Conservation (phyloP, 2,329 filamentous ascomycete species). For the Acephala macrosclerotiorum region DNA sequence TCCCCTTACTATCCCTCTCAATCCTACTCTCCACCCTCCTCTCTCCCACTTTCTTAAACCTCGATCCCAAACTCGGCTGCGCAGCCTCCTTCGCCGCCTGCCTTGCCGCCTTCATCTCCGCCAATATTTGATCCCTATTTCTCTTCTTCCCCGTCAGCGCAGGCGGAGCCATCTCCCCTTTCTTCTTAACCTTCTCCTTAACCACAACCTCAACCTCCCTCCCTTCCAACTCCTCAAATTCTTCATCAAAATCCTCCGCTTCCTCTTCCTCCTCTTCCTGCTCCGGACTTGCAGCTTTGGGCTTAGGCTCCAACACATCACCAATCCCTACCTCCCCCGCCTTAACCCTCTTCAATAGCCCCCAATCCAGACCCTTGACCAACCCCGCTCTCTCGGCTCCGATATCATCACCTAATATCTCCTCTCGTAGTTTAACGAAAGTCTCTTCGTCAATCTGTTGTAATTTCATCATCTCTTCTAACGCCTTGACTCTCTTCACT, state of each 20-base stretch:
- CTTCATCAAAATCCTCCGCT: conserved; percentile 66
- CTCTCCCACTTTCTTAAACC: conserved; percentile 70
- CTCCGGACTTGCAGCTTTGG: conserved; percentile 36
- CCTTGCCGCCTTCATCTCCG: conserved; percentile 69
- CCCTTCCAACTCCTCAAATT: conserved; percentile 65
- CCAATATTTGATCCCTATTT: conserved; percentile 71
- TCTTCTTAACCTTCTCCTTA: conserved; percentile 59
- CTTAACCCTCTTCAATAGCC: conserved; percentile 73
- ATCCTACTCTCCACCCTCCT: conserved; percentile 63
- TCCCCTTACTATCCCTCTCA: conserved; percentile 65
- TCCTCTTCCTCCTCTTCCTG: conserved; percentile 43
- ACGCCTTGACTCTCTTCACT: conserved; percentile 73
- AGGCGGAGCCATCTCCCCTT: conserved; percentile 65
- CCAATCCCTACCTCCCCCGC: conserved; percentile 69
- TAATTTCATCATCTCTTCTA: conserved; percentile 83
- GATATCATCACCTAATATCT: conserved; percentile 82
- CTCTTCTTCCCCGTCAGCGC: conserved; percentile 65
- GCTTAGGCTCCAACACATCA: conserved; percentile 44
- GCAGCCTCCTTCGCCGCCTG: conserved; percentile 62
- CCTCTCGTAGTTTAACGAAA: conserved; percentile 76
- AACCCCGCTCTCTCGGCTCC: conserved; percentile 77
- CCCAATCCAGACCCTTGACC: conserved; percentile 90
- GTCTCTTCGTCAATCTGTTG: conserved; percentile 83
- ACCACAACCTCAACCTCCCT: conserved; percentile 60
- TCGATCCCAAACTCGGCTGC: conserved; percentile 60